These are phyloP conservation scores for Aspergillus avenaceus DNA, from an alignment of 495 filamentous ascomycete genomes.

Conservation along the genomic window DNA sequence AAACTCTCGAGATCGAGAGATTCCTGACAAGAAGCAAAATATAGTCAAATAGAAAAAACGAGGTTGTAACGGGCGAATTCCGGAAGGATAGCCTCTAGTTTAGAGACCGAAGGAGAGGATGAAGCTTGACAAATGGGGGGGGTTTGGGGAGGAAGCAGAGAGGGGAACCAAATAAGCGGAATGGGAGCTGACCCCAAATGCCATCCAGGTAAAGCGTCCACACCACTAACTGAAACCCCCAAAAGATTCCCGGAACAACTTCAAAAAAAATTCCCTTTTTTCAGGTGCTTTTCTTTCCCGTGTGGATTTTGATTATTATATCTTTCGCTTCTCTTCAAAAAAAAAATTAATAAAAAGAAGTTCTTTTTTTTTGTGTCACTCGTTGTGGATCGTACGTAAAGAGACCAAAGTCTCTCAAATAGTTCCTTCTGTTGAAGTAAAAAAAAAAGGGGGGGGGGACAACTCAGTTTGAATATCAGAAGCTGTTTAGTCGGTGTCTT, in stretches of 20 bases:
- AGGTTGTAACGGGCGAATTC: neutral
- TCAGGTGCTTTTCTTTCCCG: neutral
- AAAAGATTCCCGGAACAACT: neutral
- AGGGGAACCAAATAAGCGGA: conserved; percentile 37
- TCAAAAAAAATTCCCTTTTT: conserved; percentile 3
- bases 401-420: conserved; percentile 12
- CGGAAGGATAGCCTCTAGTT: conserved; percentile 6
- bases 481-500: conserved; percentile 15
- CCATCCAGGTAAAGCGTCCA: conserved; percentile 21
- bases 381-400: conserved; percentile 4
- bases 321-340: neutral
- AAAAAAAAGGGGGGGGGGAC: conserved; percentile 13
- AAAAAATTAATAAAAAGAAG: too few species aligned
- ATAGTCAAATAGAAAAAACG: conserved; percentile 10
- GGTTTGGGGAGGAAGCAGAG: conserved; percentile 12
- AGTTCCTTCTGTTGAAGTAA: conserved; percentile 1
- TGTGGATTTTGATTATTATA: neutral
- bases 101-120: conserved; percentile 24
- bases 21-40: neutral
- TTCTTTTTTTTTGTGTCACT: neutral
- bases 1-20: neutral
- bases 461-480: conserved; percentile 10
- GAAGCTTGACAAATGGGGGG: conserved; percentile 22
- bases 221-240: conserved; percentile 8
- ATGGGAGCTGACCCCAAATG: conserved; percentile 21